phyloP scores from a whole-genome alignment of 345 rosid species.

The Barbarea vulgaris region DNA sequence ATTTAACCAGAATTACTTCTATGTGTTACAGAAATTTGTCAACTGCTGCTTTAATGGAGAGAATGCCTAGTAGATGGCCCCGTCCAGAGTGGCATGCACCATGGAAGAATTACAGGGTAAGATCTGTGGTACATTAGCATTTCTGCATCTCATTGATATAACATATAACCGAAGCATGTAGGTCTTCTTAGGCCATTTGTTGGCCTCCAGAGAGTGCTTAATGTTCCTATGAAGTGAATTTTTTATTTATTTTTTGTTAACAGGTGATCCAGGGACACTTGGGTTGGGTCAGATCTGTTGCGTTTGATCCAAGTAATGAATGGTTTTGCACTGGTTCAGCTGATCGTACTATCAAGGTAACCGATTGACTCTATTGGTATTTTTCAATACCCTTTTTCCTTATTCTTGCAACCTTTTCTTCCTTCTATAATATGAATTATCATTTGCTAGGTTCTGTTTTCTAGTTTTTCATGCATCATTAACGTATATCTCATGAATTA shows the following conservation, averaged over 20 bases:
- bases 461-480: not conserved
- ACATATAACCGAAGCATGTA: not conserved
- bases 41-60: slow-evolving; percentile 81
- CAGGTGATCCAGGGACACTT: slow-evolving; percentile 80
- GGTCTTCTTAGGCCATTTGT: not conserved
- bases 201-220: slow-evolving; percentile 1
- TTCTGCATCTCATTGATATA: slow-evolving; percentile 2
- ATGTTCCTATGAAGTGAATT: slow-evolving; percentile 10
- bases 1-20: not conserved
- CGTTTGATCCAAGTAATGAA: slow-evolving; percentile 89
- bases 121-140: slow-evolving; percentile 15
- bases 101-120: slow-evolving; percentile 91
- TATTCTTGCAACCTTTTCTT: slow-evolving; percentile 5
- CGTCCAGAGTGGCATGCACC: slow-evolving; percentile 91
- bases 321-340: slow-evolving; percentile 99
- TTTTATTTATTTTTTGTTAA: not conserved
- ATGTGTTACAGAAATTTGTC: slow-evolving; percentile 56
- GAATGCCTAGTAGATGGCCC: slow-evolving; percentile 94
- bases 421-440: not conserved
- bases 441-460: not conserved
- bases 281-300: slow-evolving; percentile 95
- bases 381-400: not conserved
- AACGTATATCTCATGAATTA: not conserved
- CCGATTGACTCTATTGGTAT: not conserved
- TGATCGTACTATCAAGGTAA: slow-evolving; percentile 89